These are phyloP conservation scores for Spiromastix sp. DNA, from an alignment of 2,329 filamentous ascomycete species.

Conservation along the genomic window DNA sequence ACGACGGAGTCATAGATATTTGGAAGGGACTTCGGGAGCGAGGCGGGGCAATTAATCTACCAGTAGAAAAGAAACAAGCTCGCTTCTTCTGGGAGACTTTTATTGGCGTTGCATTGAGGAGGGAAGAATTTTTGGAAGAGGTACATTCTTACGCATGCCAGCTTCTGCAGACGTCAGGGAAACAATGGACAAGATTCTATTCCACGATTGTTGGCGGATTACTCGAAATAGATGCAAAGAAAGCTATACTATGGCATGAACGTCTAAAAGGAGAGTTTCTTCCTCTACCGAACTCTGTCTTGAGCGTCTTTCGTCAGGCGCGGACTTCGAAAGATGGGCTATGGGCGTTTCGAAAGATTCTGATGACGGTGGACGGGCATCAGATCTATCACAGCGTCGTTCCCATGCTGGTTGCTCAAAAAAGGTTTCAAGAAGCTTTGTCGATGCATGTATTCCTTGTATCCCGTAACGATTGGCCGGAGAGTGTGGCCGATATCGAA, in stretches of 20 bases:
- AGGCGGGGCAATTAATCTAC: slow-evolving; percentile 22
- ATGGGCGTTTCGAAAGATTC: slow-evolving; percentile 32
- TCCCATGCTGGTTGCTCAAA: slow-evolving; percentile 26
- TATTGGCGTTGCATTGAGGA: slow-evolving; percentile 25
- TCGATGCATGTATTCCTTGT: slow-evolving; percentile 39
- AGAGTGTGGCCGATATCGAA: slow-evolving; percentile 25
- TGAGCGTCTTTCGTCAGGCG: slow-evolving; percentile 19
- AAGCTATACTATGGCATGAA: slow-evolving; percentile 28
- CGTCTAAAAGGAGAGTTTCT: slow-evolving; percentile 26
- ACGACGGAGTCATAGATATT: slow-evolving; percentile 31
- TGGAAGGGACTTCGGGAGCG: slow-evolving; percentile 29
- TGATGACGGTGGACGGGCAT: slow-evolving; percentile 25
- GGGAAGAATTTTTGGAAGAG: slow-evolving; percentile 23
- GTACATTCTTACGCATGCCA: slow-evolving; percentile 28
- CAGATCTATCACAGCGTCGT: slow-evolving; percentile 37
- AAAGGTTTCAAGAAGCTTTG: slow-evolving; percentile 29
- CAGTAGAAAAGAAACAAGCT: slow-evolving; percentile 25
- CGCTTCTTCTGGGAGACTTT: slow-evolving; percentile 34
- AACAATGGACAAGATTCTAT: slow-evolving; percentile 27
- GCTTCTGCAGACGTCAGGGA: slow-evolving; percentile 29
- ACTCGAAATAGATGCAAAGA: slow-evolving; percentile 15
- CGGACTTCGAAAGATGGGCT: slow-evolving; percentile 17
- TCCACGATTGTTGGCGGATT: slow-evolving; percentile 28
- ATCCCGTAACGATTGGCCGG: slow-evolving; percentile 32
- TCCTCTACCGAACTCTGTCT: slow-evolving; percentile 19